Base-by-base conservation (phyloP, 2,329 filamentous ascomycete genomes). In the Monascus ruber region DNA sequence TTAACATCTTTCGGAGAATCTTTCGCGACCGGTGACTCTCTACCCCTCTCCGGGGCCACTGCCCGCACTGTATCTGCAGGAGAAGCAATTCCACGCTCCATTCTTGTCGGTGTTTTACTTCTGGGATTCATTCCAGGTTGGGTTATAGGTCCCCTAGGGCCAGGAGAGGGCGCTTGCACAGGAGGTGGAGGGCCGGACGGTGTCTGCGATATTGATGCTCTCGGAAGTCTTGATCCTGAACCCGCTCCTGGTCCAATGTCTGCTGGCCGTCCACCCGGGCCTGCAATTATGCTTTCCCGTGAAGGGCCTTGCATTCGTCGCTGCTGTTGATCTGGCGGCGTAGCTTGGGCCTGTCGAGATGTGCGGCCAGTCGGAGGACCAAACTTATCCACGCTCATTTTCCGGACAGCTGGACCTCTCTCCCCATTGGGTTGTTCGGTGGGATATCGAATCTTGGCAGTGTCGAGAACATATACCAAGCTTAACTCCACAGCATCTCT, bases 361-460 rank as follows among this genome's bases (percentile, higher is more conserved):
- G 61, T 59, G 26, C 65, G 60, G 17, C 62, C 62, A 2, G 60
- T 60, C 4, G 58, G 54, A 4, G 58, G 58, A 8, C 56, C 62
- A 43, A 57, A 60, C 44, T 63, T 66, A 17, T 72, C 70, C 24
- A 54, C 50, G 24, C 63, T 70, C 59, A 58, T 50, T 60, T 72
- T 55, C 57, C 63, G 46, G 38, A 53, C 51, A 5, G 62, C 61
- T 11, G 60, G 49, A 26, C 56, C 55, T 40, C 64, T 59, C 35
- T 69, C 64, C 6, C 59, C 63, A 10, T 58, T 51, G 38, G 65
- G 69, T 11, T 58, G 55, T 39, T 95, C 88, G 50, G 85, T 89
- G 1, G 91, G 91, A 62, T 98, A 98, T 47, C 91, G 78, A 50
- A 98, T 98, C 64, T 98, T 98, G 35, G 78, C 81, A 6, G 91